These are phyloP conservation scores for Xylariomycetidae sp. DNA, from an alignment of 2,329 filamentous ascomycete species.

Conservation along the genomic window DNA sequence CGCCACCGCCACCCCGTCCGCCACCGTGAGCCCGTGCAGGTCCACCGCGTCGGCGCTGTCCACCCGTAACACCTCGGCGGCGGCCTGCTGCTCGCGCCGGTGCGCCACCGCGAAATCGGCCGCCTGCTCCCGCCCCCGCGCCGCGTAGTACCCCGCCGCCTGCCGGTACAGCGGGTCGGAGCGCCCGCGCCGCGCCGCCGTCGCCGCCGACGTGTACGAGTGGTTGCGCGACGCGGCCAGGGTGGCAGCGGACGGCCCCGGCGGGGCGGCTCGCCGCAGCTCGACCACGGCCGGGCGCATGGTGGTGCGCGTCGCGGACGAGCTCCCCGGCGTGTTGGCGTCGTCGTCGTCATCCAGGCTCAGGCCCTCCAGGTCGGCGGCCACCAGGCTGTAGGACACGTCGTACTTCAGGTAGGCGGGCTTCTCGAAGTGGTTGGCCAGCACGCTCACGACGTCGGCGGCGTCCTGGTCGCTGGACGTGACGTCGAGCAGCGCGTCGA, in stretches of 20 bases:
- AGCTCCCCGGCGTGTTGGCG: too few relatives aligned
- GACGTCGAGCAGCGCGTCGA: slow-evolving; percentile 36
- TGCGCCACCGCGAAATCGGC: too few relatives aligned
- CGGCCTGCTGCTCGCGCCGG: slow-evolving; percentile 53
- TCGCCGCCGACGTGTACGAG: slow-evolving; percentile 32
- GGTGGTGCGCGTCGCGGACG: slow-evolving; percentile 1
- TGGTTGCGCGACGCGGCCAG: slow-evolving; percentile 18
- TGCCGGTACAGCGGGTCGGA: slow-evolving; percentile 70
- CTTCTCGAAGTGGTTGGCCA: slow-evolving; percentile 38
- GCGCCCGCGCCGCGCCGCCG: slow-evolving; percentile 43
- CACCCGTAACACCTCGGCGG: slow-evolving; percentile 67
- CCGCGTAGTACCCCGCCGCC: slow-evolving; percentile 69
- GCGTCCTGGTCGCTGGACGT: slow-evolving; percentile 22
- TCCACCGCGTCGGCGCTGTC: slow-evolving; percentile 55
- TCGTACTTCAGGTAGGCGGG: slow-evolving; percentile 28
- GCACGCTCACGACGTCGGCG: slow-evolving; percentile 34
- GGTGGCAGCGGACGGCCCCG: slow-evolving; percentile 5
- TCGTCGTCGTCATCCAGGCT: too few relatives aligned
- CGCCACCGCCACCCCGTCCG: slow-evolving; percentile 75
- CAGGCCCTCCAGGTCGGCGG: slow-evolving; percentile 13
- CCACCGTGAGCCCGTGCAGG: slow-evolving; percentile 76
- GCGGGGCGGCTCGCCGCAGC: too few relatives aligned
- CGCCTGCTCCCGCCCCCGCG: slow-evolving; percentile 60
- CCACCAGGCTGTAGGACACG: slow-evolving; percentile 21
- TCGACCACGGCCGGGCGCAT: too few relatives aligned